Percentiles rank a stretch among this genome's conserved stretches.
Conservation (phyloP, 1,284 basidiomycete species). For the Sphaerobolus stellatus region DNA sequence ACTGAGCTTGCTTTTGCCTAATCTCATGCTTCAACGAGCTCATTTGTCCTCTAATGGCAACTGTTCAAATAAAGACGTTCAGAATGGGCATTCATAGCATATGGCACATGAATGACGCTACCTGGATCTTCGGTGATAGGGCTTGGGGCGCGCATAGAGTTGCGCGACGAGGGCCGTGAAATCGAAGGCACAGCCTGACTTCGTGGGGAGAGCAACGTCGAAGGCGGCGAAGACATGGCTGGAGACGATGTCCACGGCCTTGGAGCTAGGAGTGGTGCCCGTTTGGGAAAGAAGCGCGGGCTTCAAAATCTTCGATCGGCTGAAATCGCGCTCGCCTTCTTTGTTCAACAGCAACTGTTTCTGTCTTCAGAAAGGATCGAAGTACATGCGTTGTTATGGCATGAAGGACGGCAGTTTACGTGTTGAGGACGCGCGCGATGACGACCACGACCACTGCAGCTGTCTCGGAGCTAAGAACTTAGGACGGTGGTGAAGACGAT, state of each 20-base stretch:
- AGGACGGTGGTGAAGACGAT: too few relatives aligned
- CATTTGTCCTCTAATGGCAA: constrained; percentile 69
- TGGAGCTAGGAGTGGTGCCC: neutral
- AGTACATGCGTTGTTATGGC: too few relatives aligned
- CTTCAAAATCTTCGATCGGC: too few relatives aligned
- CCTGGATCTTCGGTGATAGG: constrained; percentile 61
- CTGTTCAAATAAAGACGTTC: constrained; percentile 38
- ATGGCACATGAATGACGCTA: constrained; percentile 32
- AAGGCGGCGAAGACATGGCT: constrained; percentile 7
- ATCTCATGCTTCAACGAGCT: constrained; percentile 75
- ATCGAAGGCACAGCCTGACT: constrained; percentile 24
- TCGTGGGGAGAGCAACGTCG: constrained; percentile 3
- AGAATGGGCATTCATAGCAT: constrained; percentile 23
- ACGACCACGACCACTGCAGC: too few relatives aligned
- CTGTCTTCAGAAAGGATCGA: too few relatives aligned
- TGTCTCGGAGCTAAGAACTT: too few relatives aligned
- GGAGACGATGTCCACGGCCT: neutral
- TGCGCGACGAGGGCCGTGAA: constrained; percentile 60
- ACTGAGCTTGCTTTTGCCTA: constrained; percentile 72
- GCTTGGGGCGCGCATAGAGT: constrained; percentile 46
- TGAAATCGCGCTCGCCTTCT: too few relatives aligned
- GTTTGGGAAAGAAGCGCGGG: neutral
- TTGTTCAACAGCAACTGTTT: too few relatives aligned
- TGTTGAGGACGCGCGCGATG: too few relatives aligned
- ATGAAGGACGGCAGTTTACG: too few relatives aligned